These are phyloP conservation scores for Diaporthe sp. DNA, from an alignment of 2,329 filamentous ascomycete species.

Conservation along the genomic window DNA sequence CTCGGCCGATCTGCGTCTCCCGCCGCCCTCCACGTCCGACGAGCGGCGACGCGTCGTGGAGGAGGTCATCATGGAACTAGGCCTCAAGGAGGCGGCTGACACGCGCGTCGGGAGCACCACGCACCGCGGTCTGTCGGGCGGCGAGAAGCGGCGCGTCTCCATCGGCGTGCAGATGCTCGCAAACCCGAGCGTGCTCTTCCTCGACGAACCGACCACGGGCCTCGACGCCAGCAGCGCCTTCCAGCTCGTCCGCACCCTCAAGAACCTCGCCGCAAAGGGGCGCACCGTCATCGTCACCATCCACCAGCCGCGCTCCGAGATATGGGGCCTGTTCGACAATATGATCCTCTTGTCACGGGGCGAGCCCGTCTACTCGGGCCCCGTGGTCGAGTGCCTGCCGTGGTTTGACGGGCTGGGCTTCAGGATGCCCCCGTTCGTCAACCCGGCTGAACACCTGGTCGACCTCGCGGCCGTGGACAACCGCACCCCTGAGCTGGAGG, in stretches of 20 bases:
- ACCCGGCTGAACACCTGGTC: slow-evolving; percentile 81
- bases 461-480: slow-evolving; percentile 81
- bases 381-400: slow-evolving; percentile 64
- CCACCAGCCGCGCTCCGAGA: slow-evolving; percentile 82
- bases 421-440: slow-evolving; percentile 76
- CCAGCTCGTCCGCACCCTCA: slow-evolving; percentile 77
- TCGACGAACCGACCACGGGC: slow-evolving; percentile 84
- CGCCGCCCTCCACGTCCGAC: slow-evolving; percentile 66
- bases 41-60: slow-evolving; percentile 75
- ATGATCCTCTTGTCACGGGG: slow-evolving; percentile 76
- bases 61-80: slow-evolving; percentile 79
- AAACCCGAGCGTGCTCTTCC: slow-evolving; percentile 81
- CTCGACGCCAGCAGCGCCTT: slow-evolving; percentile 82
- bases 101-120: slow-evolving; percentile 78
- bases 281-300: slow-evolving; percentile 80
- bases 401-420: slow-evolving; percentile 74
- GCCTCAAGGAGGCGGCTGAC: slow-evolving; percentile 80
- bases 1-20: slow-evolving; percentile 77
- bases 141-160: slow-evolving; percentile 80
- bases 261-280: slow-evolving; percentile 73
- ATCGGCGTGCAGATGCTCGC: slow-evolving; percentile 84
- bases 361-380: slow-evolving; percentile 75
- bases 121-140: slow-evolving; percentile 81
- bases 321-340: slow-evolving; percentile 81
- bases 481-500: slow-evolving; percentile 73